Evolutionary conservation across 73 alveolate species (phyloP).

Genomic region (Diophrys appendiculata): DNA sequence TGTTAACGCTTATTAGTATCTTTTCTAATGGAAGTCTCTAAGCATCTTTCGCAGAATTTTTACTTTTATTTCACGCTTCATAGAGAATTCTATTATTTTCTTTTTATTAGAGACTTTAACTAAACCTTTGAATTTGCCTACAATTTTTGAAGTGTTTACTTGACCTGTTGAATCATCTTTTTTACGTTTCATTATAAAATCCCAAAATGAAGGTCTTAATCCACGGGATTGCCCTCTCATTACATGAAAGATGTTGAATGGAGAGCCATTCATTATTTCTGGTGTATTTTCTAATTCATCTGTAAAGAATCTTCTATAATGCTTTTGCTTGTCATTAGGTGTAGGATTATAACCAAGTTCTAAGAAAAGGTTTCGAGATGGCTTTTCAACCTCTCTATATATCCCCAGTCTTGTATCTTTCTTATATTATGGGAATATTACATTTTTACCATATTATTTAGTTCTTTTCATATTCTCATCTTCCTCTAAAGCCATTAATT

Average conservation of each 20-base stretch:
- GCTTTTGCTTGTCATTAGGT: constrained; percentile 44
- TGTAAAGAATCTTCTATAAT: constrained; percentile 76
- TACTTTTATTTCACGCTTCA: not conserved
- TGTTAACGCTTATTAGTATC: not conserved
- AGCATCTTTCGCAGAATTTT: not conserved
- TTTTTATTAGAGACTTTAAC: constrained; percentile 27
- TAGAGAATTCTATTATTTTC: not conserved
- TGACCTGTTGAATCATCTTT: constrained; percentile 42
- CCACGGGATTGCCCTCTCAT: constrained; percentile 64
- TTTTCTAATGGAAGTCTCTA: not conserved
- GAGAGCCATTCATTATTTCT: constrained; percentile 50
- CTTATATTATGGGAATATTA: constrained; percentile 47
- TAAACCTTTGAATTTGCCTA: constrained; percentile 56
- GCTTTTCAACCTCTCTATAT: constrained; percentile 20
- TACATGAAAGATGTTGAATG: constrained; percentile 36
- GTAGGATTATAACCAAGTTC: constrained; percentile 25
- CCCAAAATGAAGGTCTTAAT: constrained; percentile 9
- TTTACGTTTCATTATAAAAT: constrained; percentile 11
- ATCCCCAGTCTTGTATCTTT: constrained; percentile 17
- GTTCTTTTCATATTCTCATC: constrained; percentile 17
- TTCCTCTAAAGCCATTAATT: not conserved
- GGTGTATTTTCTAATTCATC: constrained; percentile 72
- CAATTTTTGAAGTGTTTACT: constrained; percentile 29
- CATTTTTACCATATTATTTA: not conserved
- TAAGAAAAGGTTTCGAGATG: constrained; percentile 12